Percentiles rank a stretch among this genome's conserved stretches.
Evolutionary conservation across 2,329 filamentous ascomycete species (phyloP).

Genomic region (Claviceps lovelessii): DNA sequence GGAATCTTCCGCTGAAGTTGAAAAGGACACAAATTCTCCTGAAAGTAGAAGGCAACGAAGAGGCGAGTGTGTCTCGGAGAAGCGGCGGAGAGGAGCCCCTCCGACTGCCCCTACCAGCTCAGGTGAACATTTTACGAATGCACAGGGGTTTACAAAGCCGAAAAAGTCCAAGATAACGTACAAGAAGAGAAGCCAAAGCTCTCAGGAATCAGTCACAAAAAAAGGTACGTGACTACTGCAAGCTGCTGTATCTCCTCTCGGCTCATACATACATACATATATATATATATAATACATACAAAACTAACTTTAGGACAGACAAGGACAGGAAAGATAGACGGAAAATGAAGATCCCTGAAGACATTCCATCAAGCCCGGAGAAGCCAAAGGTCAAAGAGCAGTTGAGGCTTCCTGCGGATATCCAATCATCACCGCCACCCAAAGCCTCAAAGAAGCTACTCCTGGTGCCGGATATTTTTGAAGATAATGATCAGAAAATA

Average conservation of each 20-base stretch:
- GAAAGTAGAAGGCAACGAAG: slow-evolving; percentile 5
- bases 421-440: neutral
- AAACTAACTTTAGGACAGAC: neutral
- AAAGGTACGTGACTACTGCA: neutral
- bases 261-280: neutral
- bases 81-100: neutral
- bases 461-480: neutral
- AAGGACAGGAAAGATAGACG: neutral
- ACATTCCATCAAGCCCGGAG: slow-evolving; percentile 1
- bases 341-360: slow-evolving; percentile 3
- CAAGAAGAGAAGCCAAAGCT: slow-evolving; percentile 9
- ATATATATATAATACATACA: too few species aligned
- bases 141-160: slow-evolving; percentile 13
- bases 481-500: neutral
- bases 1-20: neutral
- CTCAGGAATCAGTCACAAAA: slow-evolving; percentile 10
- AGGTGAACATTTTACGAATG: slow-evolving; percentile 11
- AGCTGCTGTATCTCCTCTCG: neutral
- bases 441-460: slow-evolving; percentile 2
- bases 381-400: slow-evolving; percentile 1
- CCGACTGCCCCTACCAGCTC: slow-evolving; percentile 7
- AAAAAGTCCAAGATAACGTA: slow-evolving; percentile 13
- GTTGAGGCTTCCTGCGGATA: neutral
- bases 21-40: neutral
- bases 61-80: neutral